phyloP scores from a whole-genome alignment of 108 stramenopile genomes.

The Skeletonema potamos region DNA sequence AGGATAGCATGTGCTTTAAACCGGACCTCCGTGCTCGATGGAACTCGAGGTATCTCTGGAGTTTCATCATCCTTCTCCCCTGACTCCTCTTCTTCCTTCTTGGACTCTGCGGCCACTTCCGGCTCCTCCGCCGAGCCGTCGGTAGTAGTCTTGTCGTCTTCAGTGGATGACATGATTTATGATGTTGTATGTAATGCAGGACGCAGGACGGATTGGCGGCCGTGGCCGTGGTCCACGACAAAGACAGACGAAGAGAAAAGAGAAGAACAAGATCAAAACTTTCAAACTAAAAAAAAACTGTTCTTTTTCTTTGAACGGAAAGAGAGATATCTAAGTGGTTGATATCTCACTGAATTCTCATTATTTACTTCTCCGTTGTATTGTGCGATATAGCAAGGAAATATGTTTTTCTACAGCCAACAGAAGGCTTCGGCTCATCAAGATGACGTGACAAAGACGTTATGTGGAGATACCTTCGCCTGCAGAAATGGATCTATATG shows the following conservation, averaged over 20 bases:
- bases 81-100: background rate
- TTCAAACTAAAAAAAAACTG: too few relatives aligned
- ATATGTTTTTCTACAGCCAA: background rate
- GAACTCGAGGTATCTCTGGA: background rate
- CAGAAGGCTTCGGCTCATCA: too few relatives aligned
- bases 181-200: background rate
- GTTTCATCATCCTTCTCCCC: background rate
- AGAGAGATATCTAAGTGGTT: too few relatives aligned
- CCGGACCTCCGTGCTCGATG: constrained; percentile 22
- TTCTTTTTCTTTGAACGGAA: too few relatives aligned
- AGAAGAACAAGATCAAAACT: too few relatives aligned
- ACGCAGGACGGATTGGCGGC: too few relatives aligned
- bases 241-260: too few relatives aligned
- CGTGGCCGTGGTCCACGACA: too few relatives aligned
- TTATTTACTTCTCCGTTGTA: too few relatives aligned
- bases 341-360: too few relatives aligned
- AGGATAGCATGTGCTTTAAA: constrained; percentile 41
- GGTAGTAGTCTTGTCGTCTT: constrained; percentile 4
- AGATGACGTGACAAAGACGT: too few relatives aligned
- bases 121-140: background rate
- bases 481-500: background rate
- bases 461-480: background rate
- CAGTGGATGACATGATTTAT: constrained; percentile 3
- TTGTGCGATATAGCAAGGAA: too few relatives aligned
- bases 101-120: background rate